Conservation (phyloP, 2,329 filamentous ascomycete species). For the Scleromitrula shiraiana region DNA sequence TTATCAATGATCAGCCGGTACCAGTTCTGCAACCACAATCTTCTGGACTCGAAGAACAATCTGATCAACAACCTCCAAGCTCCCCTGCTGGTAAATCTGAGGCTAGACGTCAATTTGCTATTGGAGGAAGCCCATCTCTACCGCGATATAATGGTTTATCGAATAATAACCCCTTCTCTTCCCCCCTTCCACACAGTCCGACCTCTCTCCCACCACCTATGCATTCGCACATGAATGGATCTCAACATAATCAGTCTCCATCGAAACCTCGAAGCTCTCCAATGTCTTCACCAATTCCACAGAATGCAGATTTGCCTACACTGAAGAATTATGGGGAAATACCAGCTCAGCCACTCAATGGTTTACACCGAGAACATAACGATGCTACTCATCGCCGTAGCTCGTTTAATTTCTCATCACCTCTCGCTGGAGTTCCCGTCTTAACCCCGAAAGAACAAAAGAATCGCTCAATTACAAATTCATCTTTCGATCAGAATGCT, state of each 20-base stretch:
- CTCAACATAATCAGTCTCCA: slow-evolving; percentile 3
- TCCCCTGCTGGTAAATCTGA: slow-evolving; percentile 10
- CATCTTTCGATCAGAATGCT: slow-evolving; percentile 11
- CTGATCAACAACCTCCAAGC: slow-evolving; percentile 16
- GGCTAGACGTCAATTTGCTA: neutral
- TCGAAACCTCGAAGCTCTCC: slow-evolving; percentile 7
- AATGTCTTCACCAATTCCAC: slow-evolving; percentile 13
- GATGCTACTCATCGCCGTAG: slow-evolving; percentile 18
- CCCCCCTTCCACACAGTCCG: slow-evolving; percentile 27
- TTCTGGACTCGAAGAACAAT: slow-evolving; percentile 5
- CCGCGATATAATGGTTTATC: slow-evolving; percentile 5
- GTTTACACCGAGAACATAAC: slow-evolving; percentile 15
- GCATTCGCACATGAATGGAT: slow-evolving; percentile 23
- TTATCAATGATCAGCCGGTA: neutral
- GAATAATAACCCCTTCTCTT: slow-evolving; percentile 24
- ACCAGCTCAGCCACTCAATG: slow-evolving; percentile 8
- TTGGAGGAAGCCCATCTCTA: slow-evolving; percentile 6
- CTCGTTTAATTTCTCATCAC: slow-evolving; percentile 26
- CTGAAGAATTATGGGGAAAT: slow-evolving; percentile 10
- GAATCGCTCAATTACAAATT: slow-evolving; percentile 11
- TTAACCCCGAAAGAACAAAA: slow-evolving; percentile 24
- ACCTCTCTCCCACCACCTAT: slow-evolving; percentile 28
- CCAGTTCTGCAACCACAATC: slow-evolving; percentile 5
- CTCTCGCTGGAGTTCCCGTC: slow-evolving; percentile 23
- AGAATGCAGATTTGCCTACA: slow-evolving; percentile 9